Percentiles rank a stretch among this genome's conserved stretches.
Conservation (phyloP, 1,139 yeast species). For the Yamadazyma buinensis region DNA sequence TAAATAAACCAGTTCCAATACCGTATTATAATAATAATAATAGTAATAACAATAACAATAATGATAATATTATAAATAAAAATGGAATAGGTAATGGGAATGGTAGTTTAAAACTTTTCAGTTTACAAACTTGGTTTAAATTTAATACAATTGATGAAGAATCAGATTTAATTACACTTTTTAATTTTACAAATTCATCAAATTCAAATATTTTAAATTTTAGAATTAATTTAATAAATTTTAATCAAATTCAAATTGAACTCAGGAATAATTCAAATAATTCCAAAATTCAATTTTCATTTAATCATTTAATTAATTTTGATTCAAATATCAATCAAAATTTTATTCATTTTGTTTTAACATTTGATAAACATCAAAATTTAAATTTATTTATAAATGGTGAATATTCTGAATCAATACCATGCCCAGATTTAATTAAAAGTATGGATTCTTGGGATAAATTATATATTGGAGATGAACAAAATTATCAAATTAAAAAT, state of each 20-base stretch:
- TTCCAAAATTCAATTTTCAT: constrained; percentile 29
- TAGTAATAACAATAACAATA: no score
- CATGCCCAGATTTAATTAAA: constrained; percentile 35
- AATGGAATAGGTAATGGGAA: no score
- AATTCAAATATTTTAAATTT: constrained; percentile 20
- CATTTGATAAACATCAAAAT: constrained; percentile 36
- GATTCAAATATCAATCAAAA: constrained; percentile 19
- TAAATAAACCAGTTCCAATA: constrained; percentile 17
- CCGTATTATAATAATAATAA: constrained; percentile 20
- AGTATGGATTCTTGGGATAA: constrained; percentile 35
- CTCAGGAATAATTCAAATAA: constrained; percentile 22
- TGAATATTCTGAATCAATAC: constrained; percentile 43
- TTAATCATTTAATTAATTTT: constrained; percentile 28
- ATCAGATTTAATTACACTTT: constrained; percentile 18
- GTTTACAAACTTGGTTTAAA: constrained; percentile 39
- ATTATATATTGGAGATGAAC: constrained; percentile 31
- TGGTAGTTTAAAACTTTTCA: constrained; percentile 17
- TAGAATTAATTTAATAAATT: constrained; percentile 26
- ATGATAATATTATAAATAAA: no score
- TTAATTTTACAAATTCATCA: constrained; percentile 27
- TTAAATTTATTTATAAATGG: constrained; percentile 40
- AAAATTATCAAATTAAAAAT: constrained; percentile 11
- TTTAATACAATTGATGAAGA: constrained; percentile 14
- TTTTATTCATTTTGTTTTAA: constrained; percentile 31
- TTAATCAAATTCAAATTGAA: constrained; percentile 31